Evolutionary conservation across 805 yeast genomes (phyloP).

Genomic region (Tetrapisispora nanseiensis): DNA sequence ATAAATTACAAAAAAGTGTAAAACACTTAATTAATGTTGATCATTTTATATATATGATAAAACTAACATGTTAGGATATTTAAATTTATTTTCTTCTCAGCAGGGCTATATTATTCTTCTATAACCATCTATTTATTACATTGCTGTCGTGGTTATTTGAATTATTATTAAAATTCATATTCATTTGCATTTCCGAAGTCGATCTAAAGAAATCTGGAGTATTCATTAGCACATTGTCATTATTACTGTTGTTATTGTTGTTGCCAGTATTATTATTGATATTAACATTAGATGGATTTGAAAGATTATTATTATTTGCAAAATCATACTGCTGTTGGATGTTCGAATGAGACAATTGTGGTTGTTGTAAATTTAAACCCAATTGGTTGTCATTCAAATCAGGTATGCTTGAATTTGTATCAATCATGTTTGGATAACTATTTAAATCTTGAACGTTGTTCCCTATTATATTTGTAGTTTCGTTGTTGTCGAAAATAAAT

Average conservation of each 20-base stretch:
- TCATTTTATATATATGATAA: no score
- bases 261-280: neutral
- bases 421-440: conserved; percentile 1
- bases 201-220: conserved; percentile 3
- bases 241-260: neutral
- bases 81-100: no score
- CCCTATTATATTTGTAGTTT: neutral
- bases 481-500: conserved; percentile 1
- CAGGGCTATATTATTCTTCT: neutral
- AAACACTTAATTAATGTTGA: neutral
- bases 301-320: neutral
- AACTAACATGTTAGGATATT: no score
- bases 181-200: conserved; percentile 3
- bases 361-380: neutral
- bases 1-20: neutral
- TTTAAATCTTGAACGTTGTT: conserved; percentile 1
- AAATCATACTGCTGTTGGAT: neutral
- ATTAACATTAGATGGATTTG: neutral
- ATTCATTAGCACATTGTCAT: neutral
- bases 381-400: neutral
- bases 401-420: neutral
- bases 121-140: conserved; percentile 2
- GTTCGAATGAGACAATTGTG: neutral
- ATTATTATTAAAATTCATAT: neutral
- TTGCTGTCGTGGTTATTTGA: neutral